Base-by-base conservation (phyloP, 345 rosid genomes). In the Aquilaria yunnanensis region DNA sequence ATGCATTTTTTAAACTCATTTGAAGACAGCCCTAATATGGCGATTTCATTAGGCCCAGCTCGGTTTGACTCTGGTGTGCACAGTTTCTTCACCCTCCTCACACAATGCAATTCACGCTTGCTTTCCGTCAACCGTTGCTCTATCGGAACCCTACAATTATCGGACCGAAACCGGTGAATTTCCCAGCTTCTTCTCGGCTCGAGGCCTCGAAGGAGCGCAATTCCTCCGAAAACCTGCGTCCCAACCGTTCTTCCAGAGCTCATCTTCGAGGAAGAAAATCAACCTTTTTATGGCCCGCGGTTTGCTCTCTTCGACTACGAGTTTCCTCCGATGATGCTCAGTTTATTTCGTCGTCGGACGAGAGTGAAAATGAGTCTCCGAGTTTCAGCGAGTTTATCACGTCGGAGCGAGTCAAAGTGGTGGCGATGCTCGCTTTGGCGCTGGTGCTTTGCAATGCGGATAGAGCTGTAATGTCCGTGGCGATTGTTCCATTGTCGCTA, bases 381-480 rank as follows among this genome's bases (percentile, higher is more conserved):
- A 68, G 72, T 71, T 85, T 87, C 31, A 61, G 70, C 12, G 97
- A 93, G 76, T 93, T 93, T 63, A 85, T 93, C 43, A 88, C 99
- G 16, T 93, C 97, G 54, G 97, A 93, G 86, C 83, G 99, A 59
- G 85, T 88, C 41, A 93, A 90, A 74, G 96, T 93, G 57, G 95
- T 82, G 5, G 89, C 99, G 48, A 88, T 90, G 96, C 88, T 93
- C 29, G 97, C 92, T 45, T 77, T 90, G 67, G 84, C 99, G 0
- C 71, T 93, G 65, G 86, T 88, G 32, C 86, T 93, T 1, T 93
- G 99, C 64, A 93, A 93, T 64, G 96, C 97, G 10, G 97, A 90
- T 70, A 86, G 97, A 11, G 97, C 87, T 32, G 97, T 90, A 55
- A 87, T 90, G 99, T 93, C 96, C 41, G 97, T 90, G 37, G 99